Evolutionary conservation across 1,284 basidiomycete genomes (phyloP).

Genomic region (Puccinia triticina): DNA sequence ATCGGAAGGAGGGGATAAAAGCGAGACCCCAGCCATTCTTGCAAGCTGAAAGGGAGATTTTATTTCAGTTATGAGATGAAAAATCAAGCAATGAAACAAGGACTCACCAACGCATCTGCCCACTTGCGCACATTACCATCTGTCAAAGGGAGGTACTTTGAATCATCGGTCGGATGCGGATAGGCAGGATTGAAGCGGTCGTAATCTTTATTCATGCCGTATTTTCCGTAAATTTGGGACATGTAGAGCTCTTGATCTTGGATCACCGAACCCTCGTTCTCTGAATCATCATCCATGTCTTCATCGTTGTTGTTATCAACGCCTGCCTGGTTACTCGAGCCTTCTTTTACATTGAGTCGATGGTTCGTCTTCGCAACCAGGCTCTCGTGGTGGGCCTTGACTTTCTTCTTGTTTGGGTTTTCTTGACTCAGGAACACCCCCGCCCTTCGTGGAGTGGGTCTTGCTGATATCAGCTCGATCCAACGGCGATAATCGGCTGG

Average conservation of each 20-base stretch:
- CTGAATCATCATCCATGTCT: background rate
- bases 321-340: too few relatives aligned
- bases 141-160: background rate
- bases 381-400: background rate
- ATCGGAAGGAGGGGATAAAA: background rate
- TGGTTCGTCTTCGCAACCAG: background rate
- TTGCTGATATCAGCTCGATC: background rate
- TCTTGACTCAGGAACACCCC: background rate
- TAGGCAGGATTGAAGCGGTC: background rate
- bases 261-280: background rate
- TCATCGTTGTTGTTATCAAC: background rate
- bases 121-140: background rate
- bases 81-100: background rate
- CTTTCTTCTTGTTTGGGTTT: background rate
- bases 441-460: background rate
- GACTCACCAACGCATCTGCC: conserved; percentile 2
- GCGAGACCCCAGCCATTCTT: background rate
- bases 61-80: background rate
- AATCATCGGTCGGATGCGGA: background rate
- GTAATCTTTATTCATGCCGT: background rate
- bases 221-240: background rate
- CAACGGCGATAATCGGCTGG: background rate
- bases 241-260: background rate
- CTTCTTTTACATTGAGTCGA: background rate
- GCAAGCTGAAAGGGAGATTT: background rate